Conservation (phyloP, 1,139 yeast species). For the Candida albicans region DNA sequence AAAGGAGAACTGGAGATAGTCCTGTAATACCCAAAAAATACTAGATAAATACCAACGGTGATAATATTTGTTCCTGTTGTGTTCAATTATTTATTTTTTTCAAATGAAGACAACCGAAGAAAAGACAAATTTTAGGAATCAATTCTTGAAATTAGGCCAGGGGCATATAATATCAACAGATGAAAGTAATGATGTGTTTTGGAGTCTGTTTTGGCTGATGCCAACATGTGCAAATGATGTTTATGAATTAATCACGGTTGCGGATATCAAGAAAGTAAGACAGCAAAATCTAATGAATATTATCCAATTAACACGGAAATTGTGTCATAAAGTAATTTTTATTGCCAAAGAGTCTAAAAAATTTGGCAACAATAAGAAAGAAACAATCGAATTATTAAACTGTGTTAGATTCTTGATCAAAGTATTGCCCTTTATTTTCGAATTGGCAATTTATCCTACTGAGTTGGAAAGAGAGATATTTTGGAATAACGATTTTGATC, state of each 20-base stretch:
- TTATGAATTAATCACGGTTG: conserved; percentile 51
- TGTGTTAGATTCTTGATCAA: conserved; percentile 67
- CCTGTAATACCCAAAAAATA: too few species aligned
- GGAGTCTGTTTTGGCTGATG: conserved; percentile 44
- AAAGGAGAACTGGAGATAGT: too few species aligned
- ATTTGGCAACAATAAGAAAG: conserved; percentile 8
- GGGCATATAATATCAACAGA: conserved; percentile 44
- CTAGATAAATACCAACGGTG: too few species aligned
- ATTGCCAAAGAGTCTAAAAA: conserved; percentile 7
- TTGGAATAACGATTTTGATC: conserved; percentile 21
- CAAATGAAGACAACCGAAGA: conserved; percentile 78
- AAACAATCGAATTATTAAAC: conserved; percentile 39
- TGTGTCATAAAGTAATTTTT: conserved; percentile 33
- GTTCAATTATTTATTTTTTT: neutral
- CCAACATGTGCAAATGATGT: conserved; percentile 49
- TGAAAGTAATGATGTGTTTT: conserved; percentile 41
- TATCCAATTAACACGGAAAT: conserved; percentile 48
- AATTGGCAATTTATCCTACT: conserved; percentile 32
- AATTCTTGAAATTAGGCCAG: conserved; percentile 64
- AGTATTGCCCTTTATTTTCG: conserved; percentile 68
- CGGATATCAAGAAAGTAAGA: conserved; percentile 61
- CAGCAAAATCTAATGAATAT: conserved; percentile 59
- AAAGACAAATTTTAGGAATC: conserved; percentile 57
- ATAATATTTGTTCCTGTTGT: too few species aligned
- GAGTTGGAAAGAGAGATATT: conserved; percentile 43